Evolutionary conservation across 225 moss, liverwort and hornwort species (phyloP), one percentile per base, ranked within the genome.

Genomic region (Takakia lepidozioides): DNA sequence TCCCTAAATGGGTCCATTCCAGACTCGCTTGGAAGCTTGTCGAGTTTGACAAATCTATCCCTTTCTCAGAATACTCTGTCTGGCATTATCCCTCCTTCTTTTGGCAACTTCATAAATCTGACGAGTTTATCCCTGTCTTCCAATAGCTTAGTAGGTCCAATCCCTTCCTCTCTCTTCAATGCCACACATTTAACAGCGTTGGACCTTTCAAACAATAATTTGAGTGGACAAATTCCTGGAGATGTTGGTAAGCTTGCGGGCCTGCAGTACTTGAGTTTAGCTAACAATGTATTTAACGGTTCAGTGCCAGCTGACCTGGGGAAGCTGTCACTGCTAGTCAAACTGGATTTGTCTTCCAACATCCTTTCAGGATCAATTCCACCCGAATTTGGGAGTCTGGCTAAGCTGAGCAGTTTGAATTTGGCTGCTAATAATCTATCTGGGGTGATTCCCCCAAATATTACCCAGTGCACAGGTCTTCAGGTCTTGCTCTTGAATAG

Each of bases 301-400:
- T 20, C 64, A 8, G 49, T 93, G 42, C 80, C 85, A 18, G 28
- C 1, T 29, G 68, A 76, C 43, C 68, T 82, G 25, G 73, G 73
- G 7, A 71, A 61, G n/a, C 56, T 80, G 7, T 38, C 13, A 10
- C 19, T 27, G 7, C 68, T 89, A 3, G 61, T 53, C 46, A 68
- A 70, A 30, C 58, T 89, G 41, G 82, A 89, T 51, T 38, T 88
- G 1, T 78, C 88, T 7, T 41, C 18, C 35, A 88, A 84, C 51
- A 47, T 34, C 3, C 53, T 89, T 29, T 41, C 53, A 43, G 76
- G 86, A 18, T 28, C 45, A 10, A 61, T 87, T 49, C 83, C 87
- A 10, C 27, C 69, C 7, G 74, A 77, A 56, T 66, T 87, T 24
- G 83, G 87, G 11, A 49, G 58, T 24, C 41, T 87, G 56, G 24